phyloP scores from a whole-genome alignment of 148 eudicot species.

The Mesembryanthemum crystallinum region DNA sequence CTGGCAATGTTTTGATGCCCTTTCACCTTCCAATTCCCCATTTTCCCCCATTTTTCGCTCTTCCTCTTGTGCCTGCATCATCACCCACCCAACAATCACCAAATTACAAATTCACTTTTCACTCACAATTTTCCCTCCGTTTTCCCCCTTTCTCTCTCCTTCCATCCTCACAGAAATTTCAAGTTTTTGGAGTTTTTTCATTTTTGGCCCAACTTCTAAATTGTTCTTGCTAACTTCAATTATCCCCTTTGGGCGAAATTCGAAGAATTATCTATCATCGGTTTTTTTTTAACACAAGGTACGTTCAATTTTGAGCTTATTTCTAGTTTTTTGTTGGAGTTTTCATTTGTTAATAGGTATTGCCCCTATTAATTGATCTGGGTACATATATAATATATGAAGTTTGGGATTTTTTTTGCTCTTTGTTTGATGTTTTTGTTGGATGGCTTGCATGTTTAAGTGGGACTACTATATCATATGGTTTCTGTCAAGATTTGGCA shows the following conservation, averaged over 20 bases:
- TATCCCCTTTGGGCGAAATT: conserved; percentile 18
- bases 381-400: conserved; percentile 10
- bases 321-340: neutral
- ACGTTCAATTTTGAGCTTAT: conserved; percentile 9
- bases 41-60: conserved; percentile 10
- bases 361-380: conserved; percentile 15
- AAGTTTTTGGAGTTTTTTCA: no score
- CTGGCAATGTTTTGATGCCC: conserved; percentile 23
- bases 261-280: conserved; percentile 3
- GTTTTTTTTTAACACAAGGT: conserved; percentile 12
- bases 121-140: conserved; percentile 25
- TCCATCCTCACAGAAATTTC: neutral
- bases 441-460: conserved; percentile 10
- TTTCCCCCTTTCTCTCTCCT: neutral
- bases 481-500: conserved; percentile 3
- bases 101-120: no score
- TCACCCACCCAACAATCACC: neutral
- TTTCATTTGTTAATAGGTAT: neutral
- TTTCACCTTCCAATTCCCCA: neutral
- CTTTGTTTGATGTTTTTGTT: neutral
- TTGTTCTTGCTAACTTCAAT: neutral
- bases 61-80: conserved; percentile 16
- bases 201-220: neutral
- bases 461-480: neutral
- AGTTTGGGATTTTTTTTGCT: neutral